Percentiles rank a stretch among this genome's conserved stretches.
These are phyloP conservation scores for Leccinum aurantiacum DNA, from an alignment of 768 basidiomycete genomes.

Conservation along the genomic window DNA sequence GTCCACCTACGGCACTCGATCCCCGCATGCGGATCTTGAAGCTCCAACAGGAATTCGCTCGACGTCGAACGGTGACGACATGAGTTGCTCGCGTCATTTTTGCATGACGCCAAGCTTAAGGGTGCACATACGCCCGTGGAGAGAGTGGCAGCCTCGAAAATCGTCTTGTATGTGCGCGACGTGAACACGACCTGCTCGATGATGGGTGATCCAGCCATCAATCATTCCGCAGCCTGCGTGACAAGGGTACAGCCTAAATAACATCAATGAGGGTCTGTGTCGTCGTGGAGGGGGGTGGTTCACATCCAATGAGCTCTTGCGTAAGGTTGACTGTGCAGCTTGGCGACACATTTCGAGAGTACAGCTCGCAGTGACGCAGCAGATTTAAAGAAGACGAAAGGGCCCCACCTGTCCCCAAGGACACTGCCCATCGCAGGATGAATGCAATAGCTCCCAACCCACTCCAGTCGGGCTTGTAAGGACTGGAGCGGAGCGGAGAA, in stretches of 20 bases:
- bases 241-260: constrained; percentile 11
- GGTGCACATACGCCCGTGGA: constrained; percentile 3
- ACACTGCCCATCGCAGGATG: background rate
- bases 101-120: constrained; percentile 3
- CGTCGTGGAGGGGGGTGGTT: background rate
- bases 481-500: background rate
- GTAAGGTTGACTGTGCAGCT: background rate
- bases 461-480: background rate
- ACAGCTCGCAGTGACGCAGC: background rate
- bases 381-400: background rate
- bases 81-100: background rate
- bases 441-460: background rate
- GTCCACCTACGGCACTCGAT: constrained; percentile 3
- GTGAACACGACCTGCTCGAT: background rate
- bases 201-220: constrained; percentile 6
- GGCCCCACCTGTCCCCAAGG: constrained; percentile 1
- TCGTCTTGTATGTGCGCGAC: background rate
- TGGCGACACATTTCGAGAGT: background rate
- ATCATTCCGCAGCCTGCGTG: constrained; percentile 4
- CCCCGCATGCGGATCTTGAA: constrained; percentile 5
- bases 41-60: constrained; percentile 1
- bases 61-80: background rate
- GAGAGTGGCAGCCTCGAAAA: constrained; percentile 16
- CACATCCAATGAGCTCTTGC: background rate
- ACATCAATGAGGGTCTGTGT: constrained; percentile 7